phyloP scores from a whole-genome alignment of 2,329 filamentous ascomycete species.

The Tympanopsis confertula region DNA sequence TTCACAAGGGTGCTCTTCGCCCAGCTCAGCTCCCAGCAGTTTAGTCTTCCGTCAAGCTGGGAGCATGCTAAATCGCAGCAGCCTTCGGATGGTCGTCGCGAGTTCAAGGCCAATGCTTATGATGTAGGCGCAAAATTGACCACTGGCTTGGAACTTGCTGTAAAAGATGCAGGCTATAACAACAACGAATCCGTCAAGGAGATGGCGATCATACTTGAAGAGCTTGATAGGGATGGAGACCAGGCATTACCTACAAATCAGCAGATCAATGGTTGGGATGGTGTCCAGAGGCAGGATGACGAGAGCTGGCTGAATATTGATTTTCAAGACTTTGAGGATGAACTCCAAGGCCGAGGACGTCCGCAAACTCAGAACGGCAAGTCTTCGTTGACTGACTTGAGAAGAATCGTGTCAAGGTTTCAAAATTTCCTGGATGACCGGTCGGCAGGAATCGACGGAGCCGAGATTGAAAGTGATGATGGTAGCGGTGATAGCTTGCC shows the following conservation, averaged over 20 bases:
- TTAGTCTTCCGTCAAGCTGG: conserved; percentile 50
- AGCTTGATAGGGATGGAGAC: conserved; percentile 62
- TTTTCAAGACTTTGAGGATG: conserved; percentile 76
- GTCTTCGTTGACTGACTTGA: conserved; percentile 61
- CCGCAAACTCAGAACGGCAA: conserved; percentile 7
- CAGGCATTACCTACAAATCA: conserved; percentile 62
- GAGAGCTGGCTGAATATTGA: conserved; percentile 89
- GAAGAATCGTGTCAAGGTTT: conserved; percentile 88
- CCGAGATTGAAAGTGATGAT: conserved; percentile 49
- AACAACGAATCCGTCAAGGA: conserved; percentile 63
- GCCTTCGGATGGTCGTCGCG: conserved; percentile 12
- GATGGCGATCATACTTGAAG: conserved; percentile 64
- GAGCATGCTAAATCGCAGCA: neutral
- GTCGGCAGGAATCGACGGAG: conserved; percentile 67
- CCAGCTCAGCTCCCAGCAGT: conserved; percentile 77
- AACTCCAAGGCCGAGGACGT: conserved; percentile 43
- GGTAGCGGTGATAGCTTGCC: conserved; percentile 35
- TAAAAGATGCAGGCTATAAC: conserved; percentile 53
- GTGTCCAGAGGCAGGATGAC: conserved; percentile 53
- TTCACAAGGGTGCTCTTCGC: conserved; percentile 88
- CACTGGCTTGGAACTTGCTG: conserved; percentile 81
- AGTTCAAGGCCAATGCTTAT: conserved; percentile 21
- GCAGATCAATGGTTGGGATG: conserved; percentile 63
- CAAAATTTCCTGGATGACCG: conserved; percentile 85
- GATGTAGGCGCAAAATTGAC: conserved; percentile 82